These are phyloP conservation scores for Jamesozyma gamospora DNA, from an alignment of 805 yeast genomes.

Conservation along the genomic window DNA sequence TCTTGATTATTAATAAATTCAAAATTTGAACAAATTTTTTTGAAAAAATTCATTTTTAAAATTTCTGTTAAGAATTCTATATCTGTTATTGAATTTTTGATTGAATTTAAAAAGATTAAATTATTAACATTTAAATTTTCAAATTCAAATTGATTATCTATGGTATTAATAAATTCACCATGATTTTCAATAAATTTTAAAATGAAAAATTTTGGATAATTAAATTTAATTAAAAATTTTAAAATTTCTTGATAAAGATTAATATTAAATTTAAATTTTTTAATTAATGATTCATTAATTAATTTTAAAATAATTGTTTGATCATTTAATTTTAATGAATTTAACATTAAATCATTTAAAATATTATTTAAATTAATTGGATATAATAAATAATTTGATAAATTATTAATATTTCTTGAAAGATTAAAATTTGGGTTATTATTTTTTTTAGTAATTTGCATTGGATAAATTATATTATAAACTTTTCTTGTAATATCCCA, in stretches of 20 bases:
- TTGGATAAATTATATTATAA: constrained; percentile 31
- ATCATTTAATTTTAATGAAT: constrained; percentile 24
- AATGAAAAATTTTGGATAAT: constrained; percentile 26
- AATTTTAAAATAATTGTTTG: constrained; percentile 29
- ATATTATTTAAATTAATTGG: constrained; percentile 20
- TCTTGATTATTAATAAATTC: constrained; percentile 3
- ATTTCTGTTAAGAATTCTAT: constrained; percentile 17
- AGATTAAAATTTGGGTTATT: neutral
- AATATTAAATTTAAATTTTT: constrained; percentile 24
- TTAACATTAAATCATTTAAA: constrained; percentile 20
- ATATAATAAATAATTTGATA: constrained; percentile 17
- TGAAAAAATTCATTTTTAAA: constrained; percentile 27
- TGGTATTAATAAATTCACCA: constrained; percentile 14
- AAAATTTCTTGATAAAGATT: constrained; percentile 28
- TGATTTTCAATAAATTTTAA: constrained; percentile 29
- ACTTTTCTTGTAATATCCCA: constrained; percentile 28
- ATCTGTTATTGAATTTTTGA: constrained; percentile 17
- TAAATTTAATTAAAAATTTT: constrained; percentile 24
- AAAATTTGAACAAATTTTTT: constrained; percentile 16
- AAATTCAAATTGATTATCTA: neutral
- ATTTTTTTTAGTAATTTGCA: constrained; percentile 13
- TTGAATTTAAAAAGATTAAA: constrained; percentile 20
- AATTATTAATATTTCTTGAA: neutral
- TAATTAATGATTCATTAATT: constrained; percentile 33
- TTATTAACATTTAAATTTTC: neutral